These are phyloP conservation scores for Paspalum vaginatum DNA, from an alignment of 176 grass and related monocot genomes.

Conservation along the genomic window DNA sequence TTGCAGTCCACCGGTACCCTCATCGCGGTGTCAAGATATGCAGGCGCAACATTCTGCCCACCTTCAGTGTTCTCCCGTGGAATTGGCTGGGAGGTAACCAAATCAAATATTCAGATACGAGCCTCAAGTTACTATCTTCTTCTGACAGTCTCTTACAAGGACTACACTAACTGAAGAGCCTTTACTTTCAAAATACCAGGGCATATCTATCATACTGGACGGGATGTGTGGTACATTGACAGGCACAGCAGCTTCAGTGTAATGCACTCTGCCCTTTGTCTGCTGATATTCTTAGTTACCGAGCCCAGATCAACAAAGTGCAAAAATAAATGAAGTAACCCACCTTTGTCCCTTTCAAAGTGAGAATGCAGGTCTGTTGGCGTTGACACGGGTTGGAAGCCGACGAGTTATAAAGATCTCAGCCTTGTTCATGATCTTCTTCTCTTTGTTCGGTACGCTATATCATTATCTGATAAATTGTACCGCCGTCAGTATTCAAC, in stretches of 20 bases:
- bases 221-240: conserved; percentile 83
- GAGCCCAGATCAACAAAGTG: neutral
- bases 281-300: neutral
- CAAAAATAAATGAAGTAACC: conserved; percentile 7
- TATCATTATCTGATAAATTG: conserved; percentile 12
- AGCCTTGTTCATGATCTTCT: conserved; percentile 94
- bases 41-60: conserved; percentile 75
- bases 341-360: conserved; percentile 40
- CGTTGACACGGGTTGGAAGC: conserved; percentile 86
- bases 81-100: conserved; percentile 86
- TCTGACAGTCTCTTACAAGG: conserved; percentile 1
- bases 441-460: conserved; percentile 78
- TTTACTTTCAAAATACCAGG: conserved; percentile 42
- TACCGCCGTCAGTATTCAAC: neutral
- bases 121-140: neutral
- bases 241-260: conserved; percentile 92
- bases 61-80: conserved; percentile 85
- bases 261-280: conserved; percentile 35
- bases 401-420: conserved; percentile 81
- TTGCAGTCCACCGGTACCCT: conserved; percentile 90
- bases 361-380: conserved; percentile 85
- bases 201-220: conserved; percentile 86
- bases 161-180: conserved; percentile 10
- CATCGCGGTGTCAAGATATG: conserved; percentile 66
- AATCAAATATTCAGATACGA: neutral